Percentiles rank a stretch among this genome's conserved stretches.
Evolutionary conservation across 2,329 filamentous ascomycete genomes (phyloP).

Genomic region (Niveomyces coronatus): DNA sequence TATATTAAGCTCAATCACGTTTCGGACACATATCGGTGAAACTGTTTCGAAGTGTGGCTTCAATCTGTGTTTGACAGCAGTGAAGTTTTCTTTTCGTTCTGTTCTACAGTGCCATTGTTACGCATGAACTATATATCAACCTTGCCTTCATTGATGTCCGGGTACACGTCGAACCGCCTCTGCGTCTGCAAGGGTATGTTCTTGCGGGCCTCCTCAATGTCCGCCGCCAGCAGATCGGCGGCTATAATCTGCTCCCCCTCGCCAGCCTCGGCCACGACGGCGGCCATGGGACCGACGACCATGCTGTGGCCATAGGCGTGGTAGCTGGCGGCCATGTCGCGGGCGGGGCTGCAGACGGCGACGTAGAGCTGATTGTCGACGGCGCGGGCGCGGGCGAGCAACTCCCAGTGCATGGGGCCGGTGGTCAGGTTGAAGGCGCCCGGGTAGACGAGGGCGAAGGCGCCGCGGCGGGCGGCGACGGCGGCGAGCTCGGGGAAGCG

Average conservation of each 20-base stretch:
- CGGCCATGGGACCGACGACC: conserved; percentile 77
- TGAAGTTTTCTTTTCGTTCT: no score
- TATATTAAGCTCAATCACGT: not conserved
- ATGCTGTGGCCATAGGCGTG: conserved; percentile 89
- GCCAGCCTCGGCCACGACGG: conserved; percentile 67
- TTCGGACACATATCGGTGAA: not conserved
- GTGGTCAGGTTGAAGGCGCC: conserved; percentile 97
- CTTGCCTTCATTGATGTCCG: conserved; percentile 62
- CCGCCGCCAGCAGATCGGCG: conserved; percentile 56
- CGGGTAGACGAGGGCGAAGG: conserved; percentile 82
- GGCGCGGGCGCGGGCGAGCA: conserved; percentile 72
- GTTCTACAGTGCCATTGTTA: no score
- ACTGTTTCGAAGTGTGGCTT: not conserved
- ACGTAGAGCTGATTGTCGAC: conserved; percentile 94
- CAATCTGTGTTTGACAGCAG: no score
- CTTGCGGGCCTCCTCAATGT: conserved; percentile 65
- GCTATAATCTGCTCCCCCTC: conserved; percentile 69
- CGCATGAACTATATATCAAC: conserved; percentile 18
- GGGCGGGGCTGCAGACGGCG: conserved; percentile 80
- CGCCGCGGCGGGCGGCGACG: conserved; percentile 76
- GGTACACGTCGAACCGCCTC: conserved; percentile 89
- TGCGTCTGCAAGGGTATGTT: conserved; percentile 78
- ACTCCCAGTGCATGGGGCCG: conserved; percentile 80
- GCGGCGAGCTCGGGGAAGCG: conserved; percentile 91
- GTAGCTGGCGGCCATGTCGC: conserved; percentile 64